phyloP scores from a whole-genome alignment of 2,329 filamentous ascomycete genomes.

The Trichoderma koningiopsis region DNA sequence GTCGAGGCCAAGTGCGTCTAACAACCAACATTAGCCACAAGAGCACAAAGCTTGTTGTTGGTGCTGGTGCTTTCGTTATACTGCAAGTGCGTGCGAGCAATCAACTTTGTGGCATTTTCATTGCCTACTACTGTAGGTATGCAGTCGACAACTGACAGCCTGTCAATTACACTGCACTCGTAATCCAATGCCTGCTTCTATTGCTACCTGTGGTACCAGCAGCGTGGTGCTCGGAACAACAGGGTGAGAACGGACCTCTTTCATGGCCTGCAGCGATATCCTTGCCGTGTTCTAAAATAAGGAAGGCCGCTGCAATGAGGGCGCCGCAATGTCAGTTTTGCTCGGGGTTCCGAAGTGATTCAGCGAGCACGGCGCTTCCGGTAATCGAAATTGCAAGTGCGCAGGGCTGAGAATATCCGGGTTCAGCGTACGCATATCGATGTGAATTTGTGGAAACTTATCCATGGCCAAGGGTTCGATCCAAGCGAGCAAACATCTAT shows the following conservation, averaged over 20 bases:
- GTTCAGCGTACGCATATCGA: not conserved
- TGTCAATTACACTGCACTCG: not conserved
- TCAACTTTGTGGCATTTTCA: not conserved
- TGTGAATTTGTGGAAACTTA: not conserved
- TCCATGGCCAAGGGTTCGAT: not conserved
- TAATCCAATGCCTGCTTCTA: not conserved
- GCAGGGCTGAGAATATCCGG: not conserved
- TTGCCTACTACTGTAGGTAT: not conserved
- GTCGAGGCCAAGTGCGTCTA: not conserved
- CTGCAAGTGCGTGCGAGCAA: not conserved
- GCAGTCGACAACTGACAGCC: not conserved
- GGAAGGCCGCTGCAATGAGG: conserved; percentile 13
- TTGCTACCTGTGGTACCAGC: conserved; percentile 1
- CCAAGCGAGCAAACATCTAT: not conserved
- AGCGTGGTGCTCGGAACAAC: conserved; percentile 3
- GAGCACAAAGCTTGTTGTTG: not conserved
- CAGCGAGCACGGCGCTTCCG: not conserved
- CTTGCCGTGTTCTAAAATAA: conserved; percentile 20
- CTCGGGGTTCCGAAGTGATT: not conserved
- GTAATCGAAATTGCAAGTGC: conserved; percentile 3
- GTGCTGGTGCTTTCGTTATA: not conserved
- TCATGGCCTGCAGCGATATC: not conserved
- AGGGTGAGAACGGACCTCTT: conserved; percentile 18
- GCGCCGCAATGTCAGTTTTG: conserved; percentile 15
- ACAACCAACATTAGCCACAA: not conserved